Evolutionary conservation across 257 asterid species (phyloP).

Genomic region (Echites panduratus): DNA sequence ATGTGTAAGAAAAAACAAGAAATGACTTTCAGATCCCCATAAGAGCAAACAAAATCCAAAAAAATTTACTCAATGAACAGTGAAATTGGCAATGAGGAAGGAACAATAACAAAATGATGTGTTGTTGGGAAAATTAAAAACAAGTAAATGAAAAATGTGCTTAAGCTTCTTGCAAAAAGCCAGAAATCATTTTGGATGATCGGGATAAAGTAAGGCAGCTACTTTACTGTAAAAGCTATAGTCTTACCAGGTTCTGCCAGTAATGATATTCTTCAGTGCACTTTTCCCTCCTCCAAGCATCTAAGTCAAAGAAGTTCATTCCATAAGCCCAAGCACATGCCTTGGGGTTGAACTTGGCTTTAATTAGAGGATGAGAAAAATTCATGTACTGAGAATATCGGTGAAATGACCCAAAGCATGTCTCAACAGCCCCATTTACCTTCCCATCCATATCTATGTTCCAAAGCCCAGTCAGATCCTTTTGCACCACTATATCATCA

Average conservation of each 20-base stretch:
- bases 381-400: conserved; percentile 39
- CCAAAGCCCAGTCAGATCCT: conserved; percentile 41
- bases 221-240: neutral
- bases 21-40: neutral
- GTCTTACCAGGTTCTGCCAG: conserved; percentile 49
- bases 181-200: neutral
- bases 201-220: neutral
- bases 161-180: neutral
- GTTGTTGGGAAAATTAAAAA: neutral
- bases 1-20: neutral
- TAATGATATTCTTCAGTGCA: conserved; percentile 42
- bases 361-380: conserved; percentile 38
- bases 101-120: neutral
- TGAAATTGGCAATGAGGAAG: neutral
- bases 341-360: conserved; percentile 30
- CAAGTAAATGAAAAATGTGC: neutral
- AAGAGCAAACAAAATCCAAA: neutral
- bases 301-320: conserved; percentile 41
- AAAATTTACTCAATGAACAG: neutral
- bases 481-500: conserved; percentile 39
- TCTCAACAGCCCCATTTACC: conserved; percentile 47
- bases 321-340: conserved; percentile 48
- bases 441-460: conserved; percentile 41
- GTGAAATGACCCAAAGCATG: conserved; percentile 38
- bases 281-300: conserved; percentile 47